phyloP scores from a whole-genome alignment of 1,284 basidiomycete species.

The Microbotryum violaceum region DNA sequence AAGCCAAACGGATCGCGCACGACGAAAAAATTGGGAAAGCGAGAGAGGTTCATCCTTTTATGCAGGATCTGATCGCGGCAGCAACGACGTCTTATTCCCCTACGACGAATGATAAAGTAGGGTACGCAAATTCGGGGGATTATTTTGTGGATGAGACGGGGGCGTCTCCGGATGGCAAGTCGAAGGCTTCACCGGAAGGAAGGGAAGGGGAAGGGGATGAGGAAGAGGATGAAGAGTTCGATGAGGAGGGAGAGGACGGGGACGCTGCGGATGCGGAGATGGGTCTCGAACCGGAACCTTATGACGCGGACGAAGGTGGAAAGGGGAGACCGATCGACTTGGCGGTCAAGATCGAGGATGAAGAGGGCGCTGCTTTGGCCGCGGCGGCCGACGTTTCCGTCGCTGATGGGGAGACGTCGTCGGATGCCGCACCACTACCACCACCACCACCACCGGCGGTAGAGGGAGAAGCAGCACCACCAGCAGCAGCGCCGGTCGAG shows the following conservation, averaged over 20 bases:
- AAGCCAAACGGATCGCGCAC: slow-evolving; percentile 29
- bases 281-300: slow-evolving; percentile 15
- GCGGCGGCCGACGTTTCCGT: slow-evolving; percentile 11
- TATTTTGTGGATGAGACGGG: slow-evolving; percentile 33
- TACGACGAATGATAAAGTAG: slow-evolving; percentile 11
- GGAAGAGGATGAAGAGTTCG: slow-evolving; percentile 32
- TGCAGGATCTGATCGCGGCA: slow-evolving; percentile 42
- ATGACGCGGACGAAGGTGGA: slow-evolving; percentile 34
- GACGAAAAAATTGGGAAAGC: slow-evolving; percentile 27
- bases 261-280: slow-evolving; percentile 13
- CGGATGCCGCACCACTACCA: not conserved
- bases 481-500: not conserved
- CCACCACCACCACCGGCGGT: not conserved
- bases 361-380: slow-evolving; percentile 24
- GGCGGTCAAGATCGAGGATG: slow-evolving; percentile 37
- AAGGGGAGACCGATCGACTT: slow-evolving; percentile 37
- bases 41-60: slow-evolving; percentile 30
- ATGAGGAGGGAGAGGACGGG: slow-evolving; percentile 17
- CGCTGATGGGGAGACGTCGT: slow-evolving; percentile 5
- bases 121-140: slow-evolving; percentile 32
- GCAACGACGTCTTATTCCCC: slow-evolving; percentile 32
- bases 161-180: slow-evolving; percentile 22
- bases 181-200: slow-evolving; percentile 8
- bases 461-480: not conserved
- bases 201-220: slow-evolving; percentile 25